These are phyloP conservation scores for Saturnispora hagleri DNA, from an alignment of 805 yeast genomes.

Conservation along the genomic window DNA sequence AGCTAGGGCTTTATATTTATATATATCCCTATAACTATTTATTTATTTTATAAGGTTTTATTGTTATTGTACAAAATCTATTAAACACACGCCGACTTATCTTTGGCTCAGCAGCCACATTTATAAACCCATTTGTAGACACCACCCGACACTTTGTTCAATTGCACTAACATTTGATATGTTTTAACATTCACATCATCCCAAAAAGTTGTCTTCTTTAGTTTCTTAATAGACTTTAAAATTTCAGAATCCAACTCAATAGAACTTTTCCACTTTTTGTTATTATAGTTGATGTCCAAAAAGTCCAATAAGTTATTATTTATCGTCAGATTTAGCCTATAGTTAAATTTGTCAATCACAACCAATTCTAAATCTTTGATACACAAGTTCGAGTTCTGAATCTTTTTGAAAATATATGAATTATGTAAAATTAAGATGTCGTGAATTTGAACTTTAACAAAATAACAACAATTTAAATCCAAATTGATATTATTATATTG, in stretches of 20 bases:
- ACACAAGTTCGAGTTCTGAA: background rate
- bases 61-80: background rate
- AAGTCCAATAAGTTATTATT: background rate
- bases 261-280: background rate
- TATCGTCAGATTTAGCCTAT: background rate
- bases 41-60: background rate
- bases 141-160: background rate
- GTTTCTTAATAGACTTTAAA: background rate
- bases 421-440: background rate
- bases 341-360: conserved; percentile 2
- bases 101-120: background rate
- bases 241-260: conserved; percentile 1
- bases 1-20: background rate
- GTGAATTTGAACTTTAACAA: background rate
- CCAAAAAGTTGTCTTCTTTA: background rate
- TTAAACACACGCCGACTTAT: background rate
- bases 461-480: background rate
- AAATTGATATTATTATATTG: conserved; percentile 3
- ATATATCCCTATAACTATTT: background rate
- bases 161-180: conserved; percentile 5
- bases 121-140: conserved; percentile 8
- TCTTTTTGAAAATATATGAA: conserved; percentile 1
- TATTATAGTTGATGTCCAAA: background rate
- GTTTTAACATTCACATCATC: background rate
- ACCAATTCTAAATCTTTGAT: conserved; percentile 3